phyloP scores from a whole-genome alignment of 2,329 filamentous ascomycete species.

The Mollisia scopiformis region DNA sequence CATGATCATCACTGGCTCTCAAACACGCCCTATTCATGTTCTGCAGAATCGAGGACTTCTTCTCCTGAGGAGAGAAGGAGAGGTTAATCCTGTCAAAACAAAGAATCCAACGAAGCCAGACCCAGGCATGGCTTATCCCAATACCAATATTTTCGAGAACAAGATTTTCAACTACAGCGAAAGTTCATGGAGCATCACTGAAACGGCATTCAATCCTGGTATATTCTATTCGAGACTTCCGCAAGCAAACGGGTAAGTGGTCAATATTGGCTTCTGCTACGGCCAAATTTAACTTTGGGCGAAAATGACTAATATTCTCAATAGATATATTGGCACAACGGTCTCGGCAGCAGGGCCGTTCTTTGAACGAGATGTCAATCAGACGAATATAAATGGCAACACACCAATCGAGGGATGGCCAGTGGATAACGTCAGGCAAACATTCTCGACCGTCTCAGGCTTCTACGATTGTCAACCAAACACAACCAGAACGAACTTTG shows the following conservation, averaged over 20 bases:
- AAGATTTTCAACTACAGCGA: slow-evolving; percentile 2
- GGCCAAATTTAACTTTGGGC: background rate
- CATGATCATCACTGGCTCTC: background rate
- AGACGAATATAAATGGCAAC: slow-evolving; percentile 18
- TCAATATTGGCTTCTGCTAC: background rate
- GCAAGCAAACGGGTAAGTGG: slow-evolving; percentile 24
- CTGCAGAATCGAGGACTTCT: background rate
- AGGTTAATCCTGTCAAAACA: slow-evolving; percentile 15
- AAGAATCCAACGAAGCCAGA: slow-evolving; percentile 16
- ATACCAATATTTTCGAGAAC: slow-evolving; percentile 8
- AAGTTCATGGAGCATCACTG: slow-evolving; percentile 2
- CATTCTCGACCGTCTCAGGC: slow-evolving; percentile 68
- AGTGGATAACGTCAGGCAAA: slow-evolving; percentile 63
- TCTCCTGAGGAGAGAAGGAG: background rate
- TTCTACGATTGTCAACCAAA: slow-evolving; percentile 65
- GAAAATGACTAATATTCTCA: background rate
- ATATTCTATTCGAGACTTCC: slow-evolving; percentile 16
- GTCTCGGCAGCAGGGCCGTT: slow-evolving; percentile 19
- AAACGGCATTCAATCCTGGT: slow-evolving; percentile 11
- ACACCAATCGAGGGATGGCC: slow-evolving; percentile 62
- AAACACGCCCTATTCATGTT: background rate
- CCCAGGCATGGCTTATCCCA: slow-evolving; percentile 1
- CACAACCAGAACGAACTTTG: slow-evolving; percentile 56
- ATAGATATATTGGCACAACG: background rate
- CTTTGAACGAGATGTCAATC: slow-evolving; percentile 24